A percentile compares a stretch with the other conserved stretches of the same genome.
Evolutionary conservation across 345 rosid genomes (phyloP).

Genomic region (Citrus hindsii): DNA sequence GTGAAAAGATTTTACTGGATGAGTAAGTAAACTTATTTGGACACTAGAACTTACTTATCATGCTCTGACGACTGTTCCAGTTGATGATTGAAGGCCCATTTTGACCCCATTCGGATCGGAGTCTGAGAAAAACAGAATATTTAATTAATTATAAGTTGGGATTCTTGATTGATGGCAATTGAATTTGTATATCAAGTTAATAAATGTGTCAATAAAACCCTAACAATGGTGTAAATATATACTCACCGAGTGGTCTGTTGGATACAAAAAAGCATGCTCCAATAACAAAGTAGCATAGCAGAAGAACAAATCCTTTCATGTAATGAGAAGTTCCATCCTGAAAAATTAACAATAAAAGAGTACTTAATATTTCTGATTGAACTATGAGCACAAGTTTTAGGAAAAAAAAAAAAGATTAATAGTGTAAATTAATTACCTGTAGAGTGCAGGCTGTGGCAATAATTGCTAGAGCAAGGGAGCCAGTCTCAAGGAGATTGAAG

Average conservation of each 20-base stretch:
- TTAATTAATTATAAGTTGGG: not conserved
- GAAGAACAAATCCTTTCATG: constrained; percentile 72
- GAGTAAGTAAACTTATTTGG: not conserved
- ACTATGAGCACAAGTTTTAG: not conserved
- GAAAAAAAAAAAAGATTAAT: not conserved
- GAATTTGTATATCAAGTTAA: not conserved
- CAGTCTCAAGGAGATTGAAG: constrained; percentile 78
- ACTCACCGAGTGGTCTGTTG: constrained; percentile 49
- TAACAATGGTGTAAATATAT: not conserved
- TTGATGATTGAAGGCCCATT: constrained; percentile 17
- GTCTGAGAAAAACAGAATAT: constrained; percentile 16
- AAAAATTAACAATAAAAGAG: not conserved
- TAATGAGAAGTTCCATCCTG: constrained; percentile 97
- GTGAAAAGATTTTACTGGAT: not conserved
- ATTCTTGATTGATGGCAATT: not conserved
- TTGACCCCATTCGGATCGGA: constrained; percentile 12
- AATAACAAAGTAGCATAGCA: constrained; percentile 66
- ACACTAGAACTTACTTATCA: constrained; percentile 10
- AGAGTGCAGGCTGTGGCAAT: constrained; percentile 68
- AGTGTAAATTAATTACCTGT: constrained; percentile 27
- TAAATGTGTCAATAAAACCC: not conserved
- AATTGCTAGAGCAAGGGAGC: constrained; percentile 67
- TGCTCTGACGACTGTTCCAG: constrained; percentile 14
- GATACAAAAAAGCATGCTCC: constrained; percentile 73
- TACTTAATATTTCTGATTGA: not conserved